Evolutionary conservation across 169 alveolate species (phyloP).

Genomic region (Cryptosporidium canis): DNA sequence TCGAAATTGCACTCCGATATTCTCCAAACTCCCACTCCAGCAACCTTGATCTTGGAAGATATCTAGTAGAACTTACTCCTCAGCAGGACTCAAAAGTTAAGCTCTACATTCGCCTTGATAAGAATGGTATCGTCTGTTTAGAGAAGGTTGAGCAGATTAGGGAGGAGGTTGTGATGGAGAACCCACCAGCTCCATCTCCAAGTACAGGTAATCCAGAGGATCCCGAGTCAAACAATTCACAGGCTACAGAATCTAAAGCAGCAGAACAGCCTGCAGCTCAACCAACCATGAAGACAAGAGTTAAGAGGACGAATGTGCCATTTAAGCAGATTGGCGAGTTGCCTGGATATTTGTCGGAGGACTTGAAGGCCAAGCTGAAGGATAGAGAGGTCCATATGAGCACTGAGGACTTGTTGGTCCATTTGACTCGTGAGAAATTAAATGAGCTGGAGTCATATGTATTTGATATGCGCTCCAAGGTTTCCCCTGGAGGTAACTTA

Average conservation of each 20-base stretch:
- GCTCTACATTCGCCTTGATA: slow-evolving; percentile 77
- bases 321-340: slow-evolving; percentile 22
- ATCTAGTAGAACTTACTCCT: slow-evolving; percentile 51
- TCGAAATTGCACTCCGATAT: slow-evolving; percentile 81
- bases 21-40: slow-evolving; percentile 9
- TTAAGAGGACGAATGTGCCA: slow-evolving; percentile 56
- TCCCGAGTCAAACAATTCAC: not conserved
- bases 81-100: slow-evolving; percentile 78
- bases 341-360: slow-evolving; percentile 47
- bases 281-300: slow-evolving; percentile 51
- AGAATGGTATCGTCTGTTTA: slow-evolving; percentile 77
- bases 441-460: slow-evolving; percentile 77
- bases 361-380: slow-evolving; percentile 32
- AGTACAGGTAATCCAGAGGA: slow-evolving; percentile 35
- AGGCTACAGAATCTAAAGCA: not conserved
- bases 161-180: slow-evolving; percentile 81
- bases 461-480: slow-evolving; percentile 68
- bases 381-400: slow-evolving; percentile 74
- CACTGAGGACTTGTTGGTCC: slow-evolving; percentile 69
- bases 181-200: slow-evolving; percentile 76
- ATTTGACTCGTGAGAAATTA: slow-evolving; percentile 74
- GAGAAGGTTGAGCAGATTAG: slow-evolving; percentile 79
- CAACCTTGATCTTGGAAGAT: slow-evolving; percentile 48
- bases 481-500: slow-evolving; percentile 61
- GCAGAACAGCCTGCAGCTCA: slow-evolving; percentile 20